Evolutionary conservation across 148 eudicot species (phyloP).

Genomic region (Dianthus caryophyllus): DNA sequence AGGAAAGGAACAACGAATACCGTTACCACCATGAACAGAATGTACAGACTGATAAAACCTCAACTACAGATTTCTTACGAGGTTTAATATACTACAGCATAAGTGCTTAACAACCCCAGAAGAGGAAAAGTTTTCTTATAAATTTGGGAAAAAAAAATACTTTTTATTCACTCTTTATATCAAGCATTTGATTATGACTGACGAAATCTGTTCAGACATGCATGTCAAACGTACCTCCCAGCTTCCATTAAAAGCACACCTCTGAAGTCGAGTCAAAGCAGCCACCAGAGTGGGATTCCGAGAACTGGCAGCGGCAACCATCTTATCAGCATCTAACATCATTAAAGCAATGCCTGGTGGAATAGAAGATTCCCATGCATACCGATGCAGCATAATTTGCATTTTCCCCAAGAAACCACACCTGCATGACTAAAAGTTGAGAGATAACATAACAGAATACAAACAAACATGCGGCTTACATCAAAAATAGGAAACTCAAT

Average conservation of each 20-base stretch:
- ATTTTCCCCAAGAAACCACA: conserved; percentile 99
- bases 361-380: conserved; percentile 99
- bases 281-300: conserved; percentile 89
- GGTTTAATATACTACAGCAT: not conserved
- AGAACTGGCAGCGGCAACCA: conserved; percentile 99
- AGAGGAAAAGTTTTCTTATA: not conserved
- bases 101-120: not conserved
- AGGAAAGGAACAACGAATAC: not conserved
- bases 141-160: not conserved
- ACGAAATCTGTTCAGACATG: not conserved
- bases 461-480: not conserved
- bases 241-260: conserved; percentile 97
- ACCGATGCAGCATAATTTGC: conserved; percentile 99
- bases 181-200: not conserved
- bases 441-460: conserved; percentile 6
- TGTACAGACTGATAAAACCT: not conserved
- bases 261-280: conserved; percentile 93
- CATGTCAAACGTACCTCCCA: conserved; percentile 76
- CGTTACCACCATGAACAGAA: not conserved
- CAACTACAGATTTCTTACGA: not conserved
- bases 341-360: conserved; percentile 99
- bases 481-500: not conserved
- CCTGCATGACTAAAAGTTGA: conserved; percentile 42
- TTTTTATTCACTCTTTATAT: not conserved
- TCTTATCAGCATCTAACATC: conserved; percentile 98